These are phyloP conservation scores for Royoungia palumana DNA, from an alignment of 768 basidiomycete genomes.

Conservation along the genomic window DNA sequence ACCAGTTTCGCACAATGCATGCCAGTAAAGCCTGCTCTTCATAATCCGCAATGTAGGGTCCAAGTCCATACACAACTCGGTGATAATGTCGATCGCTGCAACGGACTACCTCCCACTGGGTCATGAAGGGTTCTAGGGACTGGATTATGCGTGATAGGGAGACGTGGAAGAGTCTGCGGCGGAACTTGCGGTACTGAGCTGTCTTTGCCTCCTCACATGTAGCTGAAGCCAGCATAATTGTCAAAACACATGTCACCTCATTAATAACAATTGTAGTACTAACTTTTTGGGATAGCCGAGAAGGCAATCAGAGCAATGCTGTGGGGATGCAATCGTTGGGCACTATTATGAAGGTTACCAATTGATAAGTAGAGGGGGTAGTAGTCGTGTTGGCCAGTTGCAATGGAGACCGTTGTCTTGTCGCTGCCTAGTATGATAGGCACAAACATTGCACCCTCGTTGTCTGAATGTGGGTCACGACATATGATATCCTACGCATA, in stretches of 20 bases:
- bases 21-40: not conserved
- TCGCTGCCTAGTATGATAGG: too few relatives aligned
- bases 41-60: not conserved
- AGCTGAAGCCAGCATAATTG: not conserved
- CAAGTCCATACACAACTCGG: not conserved
- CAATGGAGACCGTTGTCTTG: too few relatives aligned
- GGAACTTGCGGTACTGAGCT: constrained; percentile 27
- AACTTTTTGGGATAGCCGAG: constrained; percentile 6
- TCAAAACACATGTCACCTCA: too few relatives aligned
- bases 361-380: too few relatives aligned
- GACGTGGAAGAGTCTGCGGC: constrained; percentile 29
- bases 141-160: constrained; percentile 20
- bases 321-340: not conserved
- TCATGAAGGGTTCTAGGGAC: constrained; percentile 27
- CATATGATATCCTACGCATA: not conserved
- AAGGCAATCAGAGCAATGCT: not conserved
- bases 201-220: not conserved
- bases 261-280: not conserved
- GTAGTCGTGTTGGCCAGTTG: too few relatives aligned
- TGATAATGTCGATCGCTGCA: constrained; percentile 32
- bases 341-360: not conserved
- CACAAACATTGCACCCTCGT: too few relatives aligned
- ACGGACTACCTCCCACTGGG: constrained; percentile 13
- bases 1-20: not conserved
- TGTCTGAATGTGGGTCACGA: not conserved